Evolutionary conservation across 768 basidiomycete genomes (phyloP).

Genomic region (Paxillus involutus): DNA sequence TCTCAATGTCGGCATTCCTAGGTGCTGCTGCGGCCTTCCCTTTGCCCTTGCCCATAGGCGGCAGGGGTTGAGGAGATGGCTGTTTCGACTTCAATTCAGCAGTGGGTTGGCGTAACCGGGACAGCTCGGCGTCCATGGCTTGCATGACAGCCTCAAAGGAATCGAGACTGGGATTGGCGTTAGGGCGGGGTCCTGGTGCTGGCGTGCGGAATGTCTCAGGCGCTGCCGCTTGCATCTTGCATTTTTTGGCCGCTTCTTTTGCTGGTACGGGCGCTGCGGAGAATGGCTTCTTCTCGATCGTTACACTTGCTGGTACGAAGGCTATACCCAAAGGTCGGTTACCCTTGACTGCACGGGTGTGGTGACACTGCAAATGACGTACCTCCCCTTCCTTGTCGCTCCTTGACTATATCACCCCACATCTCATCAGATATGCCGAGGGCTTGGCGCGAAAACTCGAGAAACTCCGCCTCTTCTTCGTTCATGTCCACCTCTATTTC

Average conservation of each 20-base stretch:
- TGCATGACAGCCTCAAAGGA: constrained; percentile 97
- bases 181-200: constrained; percentile 38
- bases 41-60: constrained; percentile 48
- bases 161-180: constrained; percentile 69
- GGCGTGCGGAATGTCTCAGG: constrained; percentile 17
- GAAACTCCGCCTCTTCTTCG: constrained; percentile 91
- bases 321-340: constrained; percentile 36
- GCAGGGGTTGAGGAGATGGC: constrained; percentile 3
- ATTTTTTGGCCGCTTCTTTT: constrained; percentile 14
- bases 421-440: constrained; percentile 88
- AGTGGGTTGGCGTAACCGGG: constrained; percentile 38
- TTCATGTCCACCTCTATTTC: constrained; percentile 90
- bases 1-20: constrained; percentile 46
- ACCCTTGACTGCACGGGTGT: constrained; percentile 5
- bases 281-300: constrained; percentile 4
- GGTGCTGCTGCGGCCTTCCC: constrained; percentile 32
- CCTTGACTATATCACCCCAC: constrained; percentile 83
- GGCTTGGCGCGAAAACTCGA: constrained; percentile 91
- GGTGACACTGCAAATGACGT: constrained; percentile 25
- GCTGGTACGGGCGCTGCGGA: neutral
- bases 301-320: constrained; percentile 50
- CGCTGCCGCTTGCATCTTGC: constrained; percentile 17
- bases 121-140: constrained; percentile 88
- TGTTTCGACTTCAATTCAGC: constrained; percentile 13
- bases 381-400: constrained; percentile 83